Base-by-base conservation (phyloP, 495 filamentous ascomycete species). In the Chaetomium fimeti region DNA sequence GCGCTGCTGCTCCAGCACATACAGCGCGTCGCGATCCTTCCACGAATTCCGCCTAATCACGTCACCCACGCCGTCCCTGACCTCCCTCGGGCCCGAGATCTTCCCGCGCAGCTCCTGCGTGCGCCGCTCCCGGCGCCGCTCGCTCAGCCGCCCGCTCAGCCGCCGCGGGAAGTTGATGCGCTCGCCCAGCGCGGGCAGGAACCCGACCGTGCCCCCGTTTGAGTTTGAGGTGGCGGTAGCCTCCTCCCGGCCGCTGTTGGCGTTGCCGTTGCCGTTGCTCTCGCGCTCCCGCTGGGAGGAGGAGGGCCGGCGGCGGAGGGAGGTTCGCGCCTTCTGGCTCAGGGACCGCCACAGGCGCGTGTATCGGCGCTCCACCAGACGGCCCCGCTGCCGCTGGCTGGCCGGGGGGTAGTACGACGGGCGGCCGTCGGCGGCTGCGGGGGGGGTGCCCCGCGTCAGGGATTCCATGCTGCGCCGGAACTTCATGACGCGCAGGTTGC, bases 61-160 rank as follows among this genome's bases (percentile, higher is more conserved):
- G 40, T 84, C 83, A 20, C 81, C 81, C 9, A 84, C 75, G 13
- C 82, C 82, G 57, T 82, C 79, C 55, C 78, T 70, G 25, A 84
- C 79, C 40, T 79, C 80, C 36, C 74, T 71, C 5, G 83, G 83
- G 0, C 72, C 73, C 54, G 79, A 81, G 40, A 95, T 96, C 67
- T 82, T 89, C 61, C 83, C 80, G 69, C 89, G 84, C 59, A 95
- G 78, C 66, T 78, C 81, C 60, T 88, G 81, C 53, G 86, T 83
- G 60, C 87, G 77, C 66, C 84, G 87, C 75, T 91, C 89, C 28
- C 85, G 82, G 49, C 84, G 81, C 67, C 79, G 75, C 71, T 88
- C 85, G 66, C 85, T 87, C 58, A 84, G 68, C 62, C 84, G 81
- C 42, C 84, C 85, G 66, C 85, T 87, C 58, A 84, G 68, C 62